Evolutionary conservation across 768 basidiomycete species (phyloP).

Genomic region (Cystobasidium tubakii): DNA sequence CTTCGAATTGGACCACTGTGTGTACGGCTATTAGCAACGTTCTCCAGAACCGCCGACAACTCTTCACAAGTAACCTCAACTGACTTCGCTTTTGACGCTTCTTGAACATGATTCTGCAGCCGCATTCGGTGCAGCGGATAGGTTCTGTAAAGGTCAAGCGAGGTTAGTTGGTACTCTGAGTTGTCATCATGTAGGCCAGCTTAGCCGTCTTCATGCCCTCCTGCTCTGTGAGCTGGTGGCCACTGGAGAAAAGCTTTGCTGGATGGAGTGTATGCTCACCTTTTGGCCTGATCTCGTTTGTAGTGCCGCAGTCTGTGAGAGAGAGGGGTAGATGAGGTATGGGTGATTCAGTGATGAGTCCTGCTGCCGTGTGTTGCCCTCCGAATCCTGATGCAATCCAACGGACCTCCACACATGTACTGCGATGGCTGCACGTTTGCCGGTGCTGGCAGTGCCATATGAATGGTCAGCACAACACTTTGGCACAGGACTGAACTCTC

Average conservation of each 20-base stretch:
- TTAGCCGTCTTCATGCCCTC: not conserved
- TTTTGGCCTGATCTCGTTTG: constrained; percentile 34
- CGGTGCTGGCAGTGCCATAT: not conserved
- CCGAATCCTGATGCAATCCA: too few species aligned
- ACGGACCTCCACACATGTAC: constrained; percentile 3
- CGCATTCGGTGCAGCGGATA: constrained; percentile 91
- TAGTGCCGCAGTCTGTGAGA: constrained; percentile 33
- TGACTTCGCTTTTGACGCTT: constrained; percentile 86
- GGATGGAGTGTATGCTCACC: constrained; percentile 9
- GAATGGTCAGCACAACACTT: not conserved
- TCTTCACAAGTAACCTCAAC: constrained; percentile 47
- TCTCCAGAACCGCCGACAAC: not conserved
- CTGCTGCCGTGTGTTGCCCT: not conserved
- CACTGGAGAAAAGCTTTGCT: not conserved
- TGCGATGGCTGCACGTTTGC: not conserved
- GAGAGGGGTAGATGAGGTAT: not conserved
- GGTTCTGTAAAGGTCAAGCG: constrained; percentile 57
- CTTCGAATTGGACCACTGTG: constrained; percentile 35
- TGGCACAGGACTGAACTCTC: not conserved
- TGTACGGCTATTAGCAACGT: not conserved
- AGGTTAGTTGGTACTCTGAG: too few species aligned
- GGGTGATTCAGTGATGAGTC: not conserved
- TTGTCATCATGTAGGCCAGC: too few species aligned
- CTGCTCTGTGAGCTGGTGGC: not conserved
- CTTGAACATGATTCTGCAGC: constrained; percentile 98